phyloP scores from a whole-genome alignment of 2,329 filamentous ascomycete species.

The Diaporthe australafricana region DNA sequence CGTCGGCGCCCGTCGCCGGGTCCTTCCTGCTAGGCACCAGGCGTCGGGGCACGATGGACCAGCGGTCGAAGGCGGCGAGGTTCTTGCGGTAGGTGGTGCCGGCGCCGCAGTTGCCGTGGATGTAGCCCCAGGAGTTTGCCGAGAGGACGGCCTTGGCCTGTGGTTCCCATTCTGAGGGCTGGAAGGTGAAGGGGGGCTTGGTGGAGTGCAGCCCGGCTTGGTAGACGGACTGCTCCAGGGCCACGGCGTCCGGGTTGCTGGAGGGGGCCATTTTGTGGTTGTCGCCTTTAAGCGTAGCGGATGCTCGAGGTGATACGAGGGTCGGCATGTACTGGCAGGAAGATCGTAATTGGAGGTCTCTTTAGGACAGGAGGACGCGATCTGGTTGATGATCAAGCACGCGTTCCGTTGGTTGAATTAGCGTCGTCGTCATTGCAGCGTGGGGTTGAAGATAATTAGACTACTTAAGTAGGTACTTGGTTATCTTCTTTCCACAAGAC shows the following conservation, averaged over 20 bases:
- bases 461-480: too few relatives aligned
- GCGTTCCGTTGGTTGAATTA: too few relatives aligned
- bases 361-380: not conserved
- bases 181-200: slow-evolving; percentile 35
- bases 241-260: slow-evolving; percentile 26
- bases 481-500: too few relatives aligned
- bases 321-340: not conserved
- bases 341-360: too few relatives aligned
- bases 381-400: too few relatives aligned
- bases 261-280: not conserved
- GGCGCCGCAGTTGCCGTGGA: slow-evolving; percentile 33
- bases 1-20: not conserved
- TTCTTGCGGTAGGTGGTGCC: slow-evolving; percentile 35
- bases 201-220: slow-evolving; percentile 31
- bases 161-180: slow-evolving; percentile 31
- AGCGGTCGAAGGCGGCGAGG: slow-evolving; percentile 35
- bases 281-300: too few relatives aligned
- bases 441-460: not conserved
- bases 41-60: slow-evolving; percentile 35
- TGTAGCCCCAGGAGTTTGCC: slow-evolving; percentile 38
- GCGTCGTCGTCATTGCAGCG: too few relatives aligned
- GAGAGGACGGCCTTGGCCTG: slow-evolving; percentile 34
- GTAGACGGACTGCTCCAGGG: slow-evolving; percentile 30
- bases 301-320: not conserved
- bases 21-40: slow-evolving; percentile 26